Evolutionary conservation across 2,329 filamentous ascomycete genomes (phyloP), one percentile per base, ranked within the genome.

Genomic region (Colletotrichum graminicola): DNA sequence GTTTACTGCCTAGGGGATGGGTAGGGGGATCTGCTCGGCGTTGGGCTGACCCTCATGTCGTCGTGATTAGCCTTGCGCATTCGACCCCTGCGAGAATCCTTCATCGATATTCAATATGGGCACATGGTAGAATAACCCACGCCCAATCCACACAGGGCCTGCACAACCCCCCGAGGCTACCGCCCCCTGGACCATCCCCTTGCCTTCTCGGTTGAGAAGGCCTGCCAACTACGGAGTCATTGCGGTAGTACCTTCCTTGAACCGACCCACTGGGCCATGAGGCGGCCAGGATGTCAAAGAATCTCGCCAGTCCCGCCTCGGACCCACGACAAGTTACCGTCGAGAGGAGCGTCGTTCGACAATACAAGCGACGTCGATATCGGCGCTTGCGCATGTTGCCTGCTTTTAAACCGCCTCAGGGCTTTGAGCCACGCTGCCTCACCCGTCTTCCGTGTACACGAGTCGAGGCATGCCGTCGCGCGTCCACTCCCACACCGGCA

Each of bases 401-500:
- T 21, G 23, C 49, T 26, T 29, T 51, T 2, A 26, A 51, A 2
- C 16, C 26, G 3, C 26, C 49, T 52, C 14, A 21, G 45, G 4
- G 2, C 8, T 21, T 7, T 52, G 16, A 1, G 16, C 49, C 14
- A 12, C 26, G 16, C 49, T 32, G 49, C 49, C 26, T 62, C 23
- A 52, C n/a, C n/a, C 29, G 18, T 34, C 34, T 23, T 62, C 32
- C 34, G 16, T 34, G 36, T 52, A 51, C 16, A 29, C 32, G 45
- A 62, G 11, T 12, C 23, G 45, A 16, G 60, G 60, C 34, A 62
- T 52, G 3, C 60, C 60, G n/a, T 62, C 61, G 73, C 56, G 62
- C 59, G 49, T 76, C 76, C 52, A 69, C 61, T 80, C 78, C 84
- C 86, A 88, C 26, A 91, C 83, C 0, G 91, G 91, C 72, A 96